Conservation (phyloP, 768 basidiomycete genomes). For the Leccinum variicolor region DNA sequence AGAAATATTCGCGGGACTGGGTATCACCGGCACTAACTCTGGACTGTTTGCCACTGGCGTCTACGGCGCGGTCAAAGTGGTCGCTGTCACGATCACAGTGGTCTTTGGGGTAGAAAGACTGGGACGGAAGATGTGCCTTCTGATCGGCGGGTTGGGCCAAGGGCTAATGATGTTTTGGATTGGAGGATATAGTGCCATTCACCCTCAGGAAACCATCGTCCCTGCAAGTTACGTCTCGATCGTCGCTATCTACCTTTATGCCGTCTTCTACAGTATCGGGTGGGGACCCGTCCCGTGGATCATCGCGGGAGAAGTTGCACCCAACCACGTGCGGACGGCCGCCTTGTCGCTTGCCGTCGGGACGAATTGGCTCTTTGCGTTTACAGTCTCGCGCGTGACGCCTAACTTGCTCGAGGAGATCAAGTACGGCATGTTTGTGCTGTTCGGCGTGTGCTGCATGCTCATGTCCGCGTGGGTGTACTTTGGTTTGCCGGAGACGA, state of each 20-base stretch:
- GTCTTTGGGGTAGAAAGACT: slow-evolving; percentile 44
- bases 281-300: slow-evolving; percentile 31
- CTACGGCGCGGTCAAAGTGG: slow-evolving; percentile 39
- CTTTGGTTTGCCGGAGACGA: slow-evolving; percentile 41
- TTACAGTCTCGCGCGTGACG: slow-evolving; percentile 36
- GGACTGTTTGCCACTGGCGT: slow-evolving; percentile 50
- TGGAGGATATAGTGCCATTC: slow-evolving; percentile 32
- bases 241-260: slow-evolving; percentile 38
- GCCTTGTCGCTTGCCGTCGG: slow-evolving; percentile 33
- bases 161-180: slow-evolving; percentile 39
- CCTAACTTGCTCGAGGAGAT: slow-evolving; percentile 35
- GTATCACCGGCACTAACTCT: slow-evolving; percentile 40
- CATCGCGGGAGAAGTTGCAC: slow-evolving; percentile 35
- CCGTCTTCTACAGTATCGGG: slow-evolving; percentile 34
- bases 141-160: slow-evolving; percentile 50
- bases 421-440: slow-evolving; percentile 33
- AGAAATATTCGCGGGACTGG: slow-evolving; percentile 46
- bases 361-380: slow-evolving; percentile 36
- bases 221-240: slow-evolving; percentile 38
- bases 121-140: slow-evolving; percentile 49
- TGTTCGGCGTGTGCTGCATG: slow-evolving; percentile 32
- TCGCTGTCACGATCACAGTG: slow-evolving; percentile 40
- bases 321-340: slow-evolving; percentile 36
- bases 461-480: slow-evolving; percentile 35
- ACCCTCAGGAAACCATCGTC: slow-evolving; percentile 26